phyloP scores from a whole-genome alignment of 768 basidiomycete genomes.

The Fibroporia radiculosa region DNA sequence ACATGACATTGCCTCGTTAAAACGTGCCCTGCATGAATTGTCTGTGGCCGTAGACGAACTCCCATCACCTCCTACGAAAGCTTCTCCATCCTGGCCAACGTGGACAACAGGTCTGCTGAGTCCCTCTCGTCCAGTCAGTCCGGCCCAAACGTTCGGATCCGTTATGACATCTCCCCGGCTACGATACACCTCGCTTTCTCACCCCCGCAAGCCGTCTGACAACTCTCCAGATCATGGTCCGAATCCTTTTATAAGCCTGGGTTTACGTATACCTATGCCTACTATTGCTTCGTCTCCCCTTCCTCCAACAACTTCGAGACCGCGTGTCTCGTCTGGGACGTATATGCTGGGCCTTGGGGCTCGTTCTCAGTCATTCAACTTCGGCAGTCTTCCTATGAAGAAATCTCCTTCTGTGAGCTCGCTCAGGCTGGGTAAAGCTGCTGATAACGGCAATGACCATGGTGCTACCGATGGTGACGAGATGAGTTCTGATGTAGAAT shows the following conservation, averaged over 20 bases:
- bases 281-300: slow-evolving; percentile 13
- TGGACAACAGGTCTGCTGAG: slow-evolving; percentile 54
- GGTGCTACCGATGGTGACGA: slow-evolving; percentile 8
- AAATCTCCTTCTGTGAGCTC: slow-evolving; percentile 5
- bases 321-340: slow-evolving; percentile 52
- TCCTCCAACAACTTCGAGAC: slow-evolving; percentile 22
- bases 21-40: slow-evolving; percentile 47
- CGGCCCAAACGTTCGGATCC: slow-evolving; percentile 58
- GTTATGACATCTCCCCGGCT: slow-evolving; percentile 61
- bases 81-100: slow-evolving; percentile 28
- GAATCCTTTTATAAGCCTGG: slow-evolving; percentile 39
- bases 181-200: slow-evolving; percentile 38
- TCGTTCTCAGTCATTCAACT: slow-evolving; percentile 27
- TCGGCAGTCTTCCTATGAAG: slow-evolving; percentile 6
- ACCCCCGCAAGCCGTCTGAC: slow-evolving; percentile 14
- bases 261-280: slow-evolving; percentile 56
- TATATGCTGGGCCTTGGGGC: slow-evolving; percentile 56
- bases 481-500: slow-evolving; percentile 13
- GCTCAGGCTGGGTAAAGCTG: neutral
- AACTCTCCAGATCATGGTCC: slow-evolving; percentile 11
- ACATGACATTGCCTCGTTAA: slow-evolving; percentile 69
- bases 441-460: neutral
- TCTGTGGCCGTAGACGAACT: slow-evolving; percentile 9
- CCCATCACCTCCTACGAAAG: slow-evolving; percentile 1
- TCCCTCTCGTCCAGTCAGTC: slow-evolving; percentile 33